Evolutionary conservation across 371 early-diverging fungal species (phyloP), one percentile per base, ranked within the genome.

Genomic region (Umbelopsis sp.): DNA sequence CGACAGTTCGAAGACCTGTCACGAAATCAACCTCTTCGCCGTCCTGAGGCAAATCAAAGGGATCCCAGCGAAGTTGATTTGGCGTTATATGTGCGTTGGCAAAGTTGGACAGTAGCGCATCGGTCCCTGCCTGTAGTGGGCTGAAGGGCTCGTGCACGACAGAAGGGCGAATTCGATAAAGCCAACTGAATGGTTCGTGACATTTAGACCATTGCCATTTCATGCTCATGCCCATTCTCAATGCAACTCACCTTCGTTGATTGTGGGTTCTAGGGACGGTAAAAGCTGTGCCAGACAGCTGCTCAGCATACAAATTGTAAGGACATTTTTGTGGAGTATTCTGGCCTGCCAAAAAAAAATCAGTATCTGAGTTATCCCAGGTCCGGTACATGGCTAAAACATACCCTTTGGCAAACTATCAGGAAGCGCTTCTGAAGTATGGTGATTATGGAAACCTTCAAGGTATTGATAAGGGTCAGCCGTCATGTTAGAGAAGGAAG

Each of bases 81-180:
- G 97, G 96, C 18, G 94, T 94, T 41, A 86, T 71, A 50, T 84
- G 80, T 29, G 78, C 77, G 57, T 81, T 78, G 12, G 82, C 76
- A 74, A 89, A 92, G 65, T 85, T 78, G 70, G 87, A 82, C 14
- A 87, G 83, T 6, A 93, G 46, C 22, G 77, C 72, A n/a, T 76
- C 69, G 16, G 76, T 69, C 50, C 68, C 72, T 11, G 63, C 53
- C 32, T 66, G 69, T 63, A 75, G 71, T 18, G 83, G 85, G 67
- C 73, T 73, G 69, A 91, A 96, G 2, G 97, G 96, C 1, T 74
- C 72, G 72, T 97, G 97, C 71, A 89, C 87, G 18, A 93, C 96
- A 0, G 96, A 94, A n/a, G 97, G 97, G 35, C 91, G 93, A 74
- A 97, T 94, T 69, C 97, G 94, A 80, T 97, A 97, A n/a, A 97